Conservation (phyloP, 306 rosid genomes). For the Cicer pinnatifidum region DNA sequence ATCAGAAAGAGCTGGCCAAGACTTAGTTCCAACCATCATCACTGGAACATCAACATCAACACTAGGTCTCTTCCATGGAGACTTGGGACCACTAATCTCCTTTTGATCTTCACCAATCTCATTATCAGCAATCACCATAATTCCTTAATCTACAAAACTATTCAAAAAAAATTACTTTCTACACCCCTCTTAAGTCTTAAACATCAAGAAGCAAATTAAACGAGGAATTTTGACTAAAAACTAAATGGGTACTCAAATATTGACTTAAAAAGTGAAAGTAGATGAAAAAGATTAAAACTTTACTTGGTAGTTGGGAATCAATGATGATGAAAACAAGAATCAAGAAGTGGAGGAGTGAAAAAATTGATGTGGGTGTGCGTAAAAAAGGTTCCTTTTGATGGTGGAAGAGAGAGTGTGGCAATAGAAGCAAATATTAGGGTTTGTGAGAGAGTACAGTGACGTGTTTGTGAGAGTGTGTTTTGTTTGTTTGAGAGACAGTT, state of each 20-base stretch:
- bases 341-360: conserved; percentile 15
- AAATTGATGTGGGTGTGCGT: conserved; percentile 27
- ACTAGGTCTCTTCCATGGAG: conserved; percentile 82
- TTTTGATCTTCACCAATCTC: conserved; percentile 62
- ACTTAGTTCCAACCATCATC: conserved; percentile 67
- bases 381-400: conserved; percentile 20
- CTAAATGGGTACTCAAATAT: conserved; percentile 31
- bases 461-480: neutral
- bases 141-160: conserved; percentile 42
- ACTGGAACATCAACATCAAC: conserved; percentile 58
- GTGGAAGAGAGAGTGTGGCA: conserved; percentile 26
- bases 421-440: conserved; percentile 52
- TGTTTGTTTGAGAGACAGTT: conserved; percentile 41
- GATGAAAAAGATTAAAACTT: conserved; percentile 11
- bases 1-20: conserved; percentile 91
- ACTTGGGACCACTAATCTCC: conserved; percentile 68
- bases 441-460: conserved; percentile 41
- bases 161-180: neutral
- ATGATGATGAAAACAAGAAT: conserved; percentile 32
- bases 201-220: conserved; percentile 28
- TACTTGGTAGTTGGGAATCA: conserved; percentile 35
- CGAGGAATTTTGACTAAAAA: neutral
- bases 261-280: conserved; percentile 12
- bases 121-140: conserved; percentile 79
- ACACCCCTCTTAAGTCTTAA: neutral